These are phyloP conservation scores for Fomitopsis betulina DNA, from an alignment of 1,284 basidiomycete species.

Conservation along the genomic window DNA sequence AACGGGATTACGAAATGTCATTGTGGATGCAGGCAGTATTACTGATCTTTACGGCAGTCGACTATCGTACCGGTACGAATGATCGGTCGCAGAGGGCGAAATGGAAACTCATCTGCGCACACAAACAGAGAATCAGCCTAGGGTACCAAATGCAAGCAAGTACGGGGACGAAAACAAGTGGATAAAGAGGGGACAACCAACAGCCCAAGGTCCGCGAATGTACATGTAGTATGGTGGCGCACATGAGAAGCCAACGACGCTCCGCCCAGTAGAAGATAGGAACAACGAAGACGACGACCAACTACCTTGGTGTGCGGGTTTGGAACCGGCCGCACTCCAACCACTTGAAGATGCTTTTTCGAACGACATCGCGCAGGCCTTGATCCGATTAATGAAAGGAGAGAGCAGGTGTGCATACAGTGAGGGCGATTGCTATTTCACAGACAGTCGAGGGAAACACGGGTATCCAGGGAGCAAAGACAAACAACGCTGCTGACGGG, in stretches of 20 bases:
- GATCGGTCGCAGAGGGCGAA: conserved; percentile 6
- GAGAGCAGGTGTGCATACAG: conserved; percentile 16
- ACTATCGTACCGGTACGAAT: conserved; percentile 20
- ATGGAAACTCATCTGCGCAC: not conserved
- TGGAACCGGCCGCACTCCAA: conserved; percentile 10
- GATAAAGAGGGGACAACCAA: conserved; percentile 57
- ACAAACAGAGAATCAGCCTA: not conserved
- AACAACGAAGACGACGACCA: not conserved
- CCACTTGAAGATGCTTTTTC: conserved; percentile 4
- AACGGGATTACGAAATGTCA: not conserved
- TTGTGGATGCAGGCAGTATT: conserved; percentile 8
- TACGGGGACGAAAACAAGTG: conserved; percentile 25
- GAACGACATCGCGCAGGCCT: conserved; percentile 9
- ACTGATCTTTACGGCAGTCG: conserved; percentile 11
- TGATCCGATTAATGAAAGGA: conserved; percentile 7
- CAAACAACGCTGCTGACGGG: not conserved
- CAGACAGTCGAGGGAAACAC: conserved; percentile 11
- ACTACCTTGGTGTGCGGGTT: conserved; percentile 4
- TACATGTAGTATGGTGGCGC: conserved; percentile 7
- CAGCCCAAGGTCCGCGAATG: conserved; percentile 45
- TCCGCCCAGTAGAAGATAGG: not conserved
- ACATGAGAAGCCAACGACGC: not conserved
- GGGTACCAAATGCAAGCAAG: conserved; percentile 10
- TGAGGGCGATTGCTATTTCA: conserved; percentile 17
- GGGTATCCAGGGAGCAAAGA: conserved; percentile 26